phyloP scores from a whole-genome alignment of 129 eudicot genomes.

The Centrapalus pauciflorus region DNA sequence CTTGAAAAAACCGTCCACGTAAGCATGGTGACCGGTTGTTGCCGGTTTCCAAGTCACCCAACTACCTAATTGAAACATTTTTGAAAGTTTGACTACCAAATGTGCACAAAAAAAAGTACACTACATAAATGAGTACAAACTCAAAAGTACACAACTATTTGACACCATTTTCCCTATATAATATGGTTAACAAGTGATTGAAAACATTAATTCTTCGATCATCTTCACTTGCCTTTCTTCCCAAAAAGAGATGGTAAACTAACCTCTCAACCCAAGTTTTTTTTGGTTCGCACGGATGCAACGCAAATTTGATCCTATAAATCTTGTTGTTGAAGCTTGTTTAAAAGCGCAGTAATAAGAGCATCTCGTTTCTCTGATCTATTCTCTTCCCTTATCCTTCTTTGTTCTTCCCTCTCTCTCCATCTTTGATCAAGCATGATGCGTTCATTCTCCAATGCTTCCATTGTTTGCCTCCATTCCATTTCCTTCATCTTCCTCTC shows the following conservation, averaged over 20 bases:
- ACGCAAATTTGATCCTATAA: not conserved
- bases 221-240: not conserved
- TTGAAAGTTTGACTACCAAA: no score
- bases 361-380: slow-evolving; percentile 79
- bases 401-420: slow-evolving; percentile 70
- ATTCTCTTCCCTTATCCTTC: slow-evolving; percentile 55
- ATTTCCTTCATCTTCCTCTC: slow-evolving; percentile 63
- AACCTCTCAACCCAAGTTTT: not conserved
- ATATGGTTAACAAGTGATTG: not conserved
- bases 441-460: slow-evolving; percentile 66
- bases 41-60: no score
- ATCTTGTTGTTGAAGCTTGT: slow-evolving; percentile 57
- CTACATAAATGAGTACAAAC: no score
- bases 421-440: slow-evolving; percentile 52
- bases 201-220: not conserved
- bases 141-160: no score
- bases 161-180: no score
- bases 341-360: slow-evolving; percentile 54
- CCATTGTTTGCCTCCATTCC: slow-evolving; percentile 87
- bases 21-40: no score
- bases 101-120: no score
- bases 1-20: no score
- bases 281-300: not conserved
- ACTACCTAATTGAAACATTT: no score
- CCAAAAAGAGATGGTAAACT: slow-evolving; percentile 3